Percentiles rank a stretch among this genome's conserved stretches.
Evolutionary conservation across 805 yeast genomes (phyloP).

Genomic region (Ogataea nakhonphanomensis): DNA sequence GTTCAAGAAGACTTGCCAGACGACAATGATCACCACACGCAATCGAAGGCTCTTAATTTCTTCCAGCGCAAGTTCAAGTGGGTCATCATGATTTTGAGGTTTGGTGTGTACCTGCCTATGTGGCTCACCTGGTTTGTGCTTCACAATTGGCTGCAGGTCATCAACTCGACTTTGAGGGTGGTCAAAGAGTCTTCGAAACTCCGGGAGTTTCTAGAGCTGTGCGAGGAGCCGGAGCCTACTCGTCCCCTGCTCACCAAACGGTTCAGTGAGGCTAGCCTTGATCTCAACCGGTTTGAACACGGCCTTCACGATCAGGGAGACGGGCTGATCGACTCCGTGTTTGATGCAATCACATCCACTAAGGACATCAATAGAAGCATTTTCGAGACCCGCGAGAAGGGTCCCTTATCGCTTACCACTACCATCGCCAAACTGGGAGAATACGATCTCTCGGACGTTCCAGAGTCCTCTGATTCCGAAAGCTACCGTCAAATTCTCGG

Average conservation of each 20-base stretch:
- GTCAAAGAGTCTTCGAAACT: conserved; percentile 29
- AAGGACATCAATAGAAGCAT: conserved; percentile 22
- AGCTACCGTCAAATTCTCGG: conserved; percentile 15
- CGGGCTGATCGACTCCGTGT: conserved; percentile 59
- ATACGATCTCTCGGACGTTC: conserved; percentile 18
- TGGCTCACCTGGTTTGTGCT: conserved; percentile 59
- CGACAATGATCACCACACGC: conserved; percentile 12
- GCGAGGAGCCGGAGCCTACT: conserved; percentile 11
- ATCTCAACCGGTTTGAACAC: conserved; percentile 35
- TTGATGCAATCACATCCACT: conserved; percentile 49
- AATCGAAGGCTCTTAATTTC: conserved; percentile 11
- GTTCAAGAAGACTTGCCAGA: conserved; percentile 20
- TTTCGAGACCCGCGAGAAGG: conserved; percentile 28
- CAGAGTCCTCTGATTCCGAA: conserved; percentile 2
- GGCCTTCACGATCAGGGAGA: conserved; percentile 60
- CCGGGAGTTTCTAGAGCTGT: conserved; percentile 22
- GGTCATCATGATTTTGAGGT: conserved; percentile 42
- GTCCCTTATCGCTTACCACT: conserved; percentile 24
- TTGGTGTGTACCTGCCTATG: conserved; percentile 55
- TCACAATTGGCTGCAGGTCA: conserved; percentile 36
- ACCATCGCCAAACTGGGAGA: conserved; percentile 30
- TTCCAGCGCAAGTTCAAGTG: conserved; percentile 41
- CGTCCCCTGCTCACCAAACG: conserved; percentile 24
- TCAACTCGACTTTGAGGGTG: conserved; percentile 30
- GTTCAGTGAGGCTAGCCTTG: conserved; percentile 25